A percentile compares a stretch with the other conserved stretches of the same genome.
These are phyloP conservation scores for Talaromyces liani DNA, from an alignment of 495 filamentous ascomycete genomes.

Conservation along the genomic window DNA sequence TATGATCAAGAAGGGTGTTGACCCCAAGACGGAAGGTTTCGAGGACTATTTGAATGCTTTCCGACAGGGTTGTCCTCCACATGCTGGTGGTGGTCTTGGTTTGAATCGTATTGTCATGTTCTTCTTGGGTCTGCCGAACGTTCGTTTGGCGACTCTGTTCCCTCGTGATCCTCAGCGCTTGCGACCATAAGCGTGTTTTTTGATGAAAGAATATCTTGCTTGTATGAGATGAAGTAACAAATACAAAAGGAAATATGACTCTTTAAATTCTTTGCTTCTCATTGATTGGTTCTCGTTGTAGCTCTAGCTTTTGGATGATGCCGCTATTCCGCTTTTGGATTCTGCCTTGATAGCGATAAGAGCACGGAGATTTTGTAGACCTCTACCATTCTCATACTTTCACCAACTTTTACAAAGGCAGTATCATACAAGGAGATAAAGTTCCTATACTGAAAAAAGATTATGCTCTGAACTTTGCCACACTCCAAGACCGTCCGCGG, in stretches of 20 bases:
- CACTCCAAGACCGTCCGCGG: not conserved
- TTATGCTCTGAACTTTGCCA: not conserved
- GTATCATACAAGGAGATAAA: too few relatives aligned
- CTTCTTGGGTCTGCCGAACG: slow-evolving; percentile 75
- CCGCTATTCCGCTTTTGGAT: not conserved
- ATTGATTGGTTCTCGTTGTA: not conserved
- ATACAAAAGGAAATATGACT: slow-evolving; percentile 1
- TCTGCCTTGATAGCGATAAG: not conserved
- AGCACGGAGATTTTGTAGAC: not conserved
- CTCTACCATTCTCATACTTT: not conserved
- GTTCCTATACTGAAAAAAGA: not conserved
- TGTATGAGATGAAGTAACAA: not conserved
- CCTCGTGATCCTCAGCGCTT: slow-evolving; percentile 81
- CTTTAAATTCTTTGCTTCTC: not conserved
- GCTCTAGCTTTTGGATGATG: not conserved
- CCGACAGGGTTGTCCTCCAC: slow-evolving; percentile 67
- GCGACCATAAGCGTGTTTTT: slow-evolving; percentile 43
- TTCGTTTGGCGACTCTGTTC: slow-evolving; percentile 71
- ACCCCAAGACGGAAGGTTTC: slow-evolving; percentile 65
- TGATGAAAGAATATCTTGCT: not conserved
- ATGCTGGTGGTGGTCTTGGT: slow-evolving; percentile 82
- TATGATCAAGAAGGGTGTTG: slow-evolving; percentile 65
- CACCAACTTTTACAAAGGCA: not conserved
- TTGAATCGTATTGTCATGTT: slow-evolving; percentile 85
- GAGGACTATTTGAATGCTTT: slow-evolving; percentile 82